Evolutionary conservation across 805 yeast genomes (phyloP).

Genomic region (Zygosaccharomyces lentus): DNA sequence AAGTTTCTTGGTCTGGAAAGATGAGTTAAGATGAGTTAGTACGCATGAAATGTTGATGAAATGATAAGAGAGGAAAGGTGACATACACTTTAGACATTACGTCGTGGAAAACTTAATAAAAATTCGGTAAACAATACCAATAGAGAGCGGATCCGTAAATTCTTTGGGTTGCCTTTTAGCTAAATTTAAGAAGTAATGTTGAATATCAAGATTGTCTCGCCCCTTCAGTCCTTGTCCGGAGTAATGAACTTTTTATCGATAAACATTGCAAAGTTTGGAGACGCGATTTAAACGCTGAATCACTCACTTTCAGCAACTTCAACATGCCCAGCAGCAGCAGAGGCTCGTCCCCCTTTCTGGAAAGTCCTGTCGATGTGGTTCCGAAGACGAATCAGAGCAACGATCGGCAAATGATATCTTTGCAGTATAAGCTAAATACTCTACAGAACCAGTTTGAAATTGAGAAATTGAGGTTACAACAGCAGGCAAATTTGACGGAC

Average conservation of each 20-base stretch:
- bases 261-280: background rate
- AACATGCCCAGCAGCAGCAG: constrained; percentile 20
- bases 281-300: background rate
- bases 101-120: background rate
- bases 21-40: constrained; percentile 3
- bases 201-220: background rate
- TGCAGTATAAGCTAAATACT: constrained; percentile 38
- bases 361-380: constrained; percentile 25
- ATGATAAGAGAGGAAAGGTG: background rate
- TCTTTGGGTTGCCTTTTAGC: background rate
- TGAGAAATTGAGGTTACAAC: constrained; percentile 22
- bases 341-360: constrained; percentile 39
- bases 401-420: constrained; percentile 25
- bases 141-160: background rate
- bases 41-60: background rate
- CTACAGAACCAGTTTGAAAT: constrained; percentile 39
- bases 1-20: constrained; percentile 72
- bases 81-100: constrained; percentile 48
- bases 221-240: constrained; percentile 1
- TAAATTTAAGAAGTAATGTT: background rate
- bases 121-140: background rate
- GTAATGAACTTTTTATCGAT: background rate
- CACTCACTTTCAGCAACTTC: background rate
- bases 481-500: constrained; percentile 23
- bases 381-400: constrained; percentile 4